Conservation (phyloP, 768 basidiomycete species). For the Brasilioporus rufonigricans region DNA sequence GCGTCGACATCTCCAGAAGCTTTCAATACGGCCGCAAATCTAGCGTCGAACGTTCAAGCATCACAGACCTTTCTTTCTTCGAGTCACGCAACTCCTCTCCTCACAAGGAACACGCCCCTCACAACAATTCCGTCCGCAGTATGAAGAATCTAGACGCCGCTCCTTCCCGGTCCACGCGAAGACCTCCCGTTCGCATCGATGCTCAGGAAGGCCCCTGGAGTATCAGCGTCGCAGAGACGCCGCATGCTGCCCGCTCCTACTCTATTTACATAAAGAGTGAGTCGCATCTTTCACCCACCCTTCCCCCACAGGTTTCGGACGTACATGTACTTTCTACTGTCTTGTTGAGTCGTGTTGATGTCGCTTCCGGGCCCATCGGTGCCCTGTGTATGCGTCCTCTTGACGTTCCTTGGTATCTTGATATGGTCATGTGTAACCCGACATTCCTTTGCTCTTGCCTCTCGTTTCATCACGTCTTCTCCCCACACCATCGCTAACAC, state of each 20-base stretch:
- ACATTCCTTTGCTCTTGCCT: conserved; percentile 12
- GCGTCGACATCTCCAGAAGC: conserved; percentile 43
- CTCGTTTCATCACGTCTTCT: conserved; percentile 18
- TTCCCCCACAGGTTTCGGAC: conserved; percentile 17
- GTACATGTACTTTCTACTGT: conserved; percentile 16
- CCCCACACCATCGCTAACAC: conserved; percentile 28
- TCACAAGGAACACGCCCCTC: conserved; percentile 32
- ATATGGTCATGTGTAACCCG: conserved; percentile 12
- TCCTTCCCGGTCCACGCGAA: conserved; percentile 40
- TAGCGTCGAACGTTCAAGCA: conserved; percentile 35
- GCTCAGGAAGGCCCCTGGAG: conserved; percentile 82
- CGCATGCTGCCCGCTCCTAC: conserved; percentile 65
- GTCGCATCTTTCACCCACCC: conserved; percentile 32
- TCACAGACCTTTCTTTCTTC: conserved; percentile 44
- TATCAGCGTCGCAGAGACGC: conserved; percentile 84
- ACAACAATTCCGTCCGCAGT: conserved; percentile 33
- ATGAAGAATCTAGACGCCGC: conserved; percentile 45
- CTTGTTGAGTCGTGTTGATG: conserved; percentile 22
- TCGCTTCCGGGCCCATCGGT: conserved; percentile 29
- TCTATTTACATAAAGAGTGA: conserved; percentile 89
- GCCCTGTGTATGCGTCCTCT: conserved; percentile 16
- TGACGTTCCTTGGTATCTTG: conserved; percentile 15
- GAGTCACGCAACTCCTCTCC: conserved; percentile 31
- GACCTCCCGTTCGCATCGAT: conserved; percentile 62
- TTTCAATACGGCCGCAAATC: conserved; percentile 37